A percentile compares a stretch with the other conserved stretches of the same genome.
Conservation (phyloP, 176 grass and related monocot species). For the Carex myosuroides region DNA sequence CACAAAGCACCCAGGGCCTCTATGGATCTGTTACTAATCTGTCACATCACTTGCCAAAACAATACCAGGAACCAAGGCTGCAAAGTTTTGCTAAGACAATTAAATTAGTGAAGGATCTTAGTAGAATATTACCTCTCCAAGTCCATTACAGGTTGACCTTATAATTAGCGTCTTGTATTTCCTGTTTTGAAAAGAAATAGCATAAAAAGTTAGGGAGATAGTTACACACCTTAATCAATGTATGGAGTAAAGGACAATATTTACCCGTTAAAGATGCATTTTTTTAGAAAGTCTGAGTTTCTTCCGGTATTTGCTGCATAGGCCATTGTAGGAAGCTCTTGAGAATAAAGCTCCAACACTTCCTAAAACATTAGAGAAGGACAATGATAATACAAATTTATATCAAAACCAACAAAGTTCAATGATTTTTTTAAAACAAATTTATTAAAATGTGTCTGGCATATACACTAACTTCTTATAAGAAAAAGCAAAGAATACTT, state of each 20-base stretch:
- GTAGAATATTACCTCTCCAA: constrained; percentile 45
- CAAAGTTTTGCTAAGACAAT: neutral
- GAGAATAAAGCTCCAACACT: constrained; percentile 58
- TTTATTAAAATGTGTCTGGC: neutral
- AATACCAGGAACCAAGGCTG: neutral
- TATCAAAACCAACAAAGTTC: neutral
- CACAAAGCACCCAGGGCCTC: neutral
- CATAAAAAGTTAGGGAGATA: constrained; percentile 1
- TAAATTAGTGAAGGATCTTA: neutral
- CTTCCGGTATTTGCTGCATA: constrained; percentile 75
- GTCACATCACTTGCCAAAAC: neutral
- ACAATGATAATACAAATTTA: neutral
- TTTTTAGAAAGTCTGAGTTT: constrained; percentile 70
- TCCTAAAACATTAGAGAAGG: constrained; percentile 41
- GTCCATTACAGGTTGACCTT: constrained; percentile 19
- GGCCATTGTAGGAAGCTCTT: constrained; percentile 81
- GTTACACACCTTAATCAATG: neutral
- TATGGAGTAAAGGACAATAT: neutral
- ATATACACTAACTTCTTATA: neutral
- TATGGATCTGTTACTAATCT: neutral
- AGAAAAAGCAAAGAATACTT: neutral
- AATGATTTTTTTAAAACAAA: neutral
- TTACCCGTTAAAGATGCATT: constrained; percentile 59
- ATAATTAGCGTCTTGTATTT: constrained; percentile 77
- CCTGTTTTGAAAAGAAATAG: constrained; percentile 30